Evolutionary conservation across 805 yeast species (phyloP).

Genomic region (Monosporozyma siamensis): DNA sequence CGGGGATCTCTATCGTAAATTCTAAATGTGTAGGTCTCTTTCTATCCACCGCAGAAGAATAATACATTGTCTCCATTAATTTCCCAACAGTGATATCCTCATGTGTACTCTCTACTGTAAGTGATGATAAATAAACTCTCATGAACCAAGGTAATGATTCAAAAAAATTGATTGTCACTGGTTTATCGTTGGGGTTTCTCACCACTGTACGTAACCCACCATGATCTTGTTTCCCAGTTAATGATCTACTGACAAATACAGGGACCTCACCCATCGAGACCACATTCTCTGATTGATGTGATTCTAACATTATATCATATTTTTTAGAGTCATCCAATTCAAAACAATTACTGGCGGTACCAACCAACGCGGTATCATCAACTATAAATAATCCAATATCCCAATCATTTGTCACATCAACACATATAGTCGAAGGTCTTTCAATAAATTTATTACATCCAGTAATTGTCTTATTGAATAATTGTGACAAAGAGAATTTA

Average conservation of each 20-base stretch:
- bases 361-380: constrained; percentile 19
- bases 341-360: constrained; percentile 32
- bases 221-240: constrained; percentile 82
- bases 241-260: constrained; percentile 66
- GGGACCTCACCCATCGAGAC: constrained; percentile 44
- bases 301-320: constrained; percentile 27
- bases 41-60: constrained; percentile 73
- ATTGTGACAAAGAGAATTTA: constrained; percentile 45
- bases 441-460: constrained; percentile 57
- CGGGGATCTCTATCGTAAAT: constrained; percentile 53
- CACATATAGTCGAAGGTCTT: constrained; percentile 31
- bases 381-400: constrained; percentile 27
- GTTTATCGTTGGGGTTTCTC: constrained; percentile 48
- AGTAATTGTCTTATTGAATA: constrained; percentile 60
- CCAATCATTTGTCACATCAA: constrained; percentile 43
- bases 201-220: constrained; percentile 82
- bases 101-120: constrained; percentile 32
- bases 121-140: constrained; percentile 69
- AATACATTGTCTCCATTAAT: constrained; percentile 45
- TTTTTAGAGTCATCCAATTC: constrained; percentile 20
- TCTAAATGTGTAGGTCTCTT: constrained; percentile 77
- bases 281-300: constrained; percentile 40
- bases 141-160: constrained; percentile 92
- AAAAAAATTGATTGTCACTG: constrained; percentile 49
- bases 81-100: constrained; percentile 20